These are phyloP conservation scores for Ceratocystis papillata DNA, from an alignment of 2,329 filamentous ascomycete species.

Conservation along the genomic window DNA sequence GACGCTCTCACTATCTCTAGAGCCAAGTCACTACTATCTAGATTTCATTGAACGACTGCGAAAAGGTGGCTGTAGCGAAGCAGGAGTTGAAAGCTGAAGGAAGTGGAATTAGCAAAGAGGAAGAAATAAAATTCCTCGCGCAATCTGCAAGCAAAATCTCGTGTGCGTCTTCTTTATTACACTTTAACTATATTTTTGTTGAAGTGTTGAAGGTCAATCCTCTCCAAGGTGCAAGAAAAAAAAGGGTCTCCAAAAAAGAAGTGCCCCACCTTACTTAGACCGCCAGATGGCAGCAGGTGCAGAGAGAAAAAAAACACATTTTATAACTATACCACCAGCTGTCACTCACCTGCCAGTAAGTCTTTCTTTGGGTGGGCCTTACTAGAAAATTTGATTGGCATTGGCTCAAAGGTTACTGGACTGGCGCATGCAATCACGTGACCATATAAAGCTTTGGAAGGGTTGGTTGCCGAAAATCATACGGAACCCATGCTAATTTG, in stretches of 20 bases:
- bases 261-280: not conserved
- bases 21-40: conserved; percentile 60
- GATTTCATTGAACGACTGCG: conserved; percentile 42
- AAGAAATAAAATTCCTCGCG: not conserved
- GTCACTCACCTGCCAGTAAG: not conserved
- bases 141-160: no score
- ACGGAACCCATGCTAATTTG: conserved; percentile 25
- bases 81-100: not conserved
- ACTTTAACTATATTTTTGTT: no score
- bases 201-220: not conserved
- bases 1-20: conserved; percentile 69
- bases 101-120: not conserved
- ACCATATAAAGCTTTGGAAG: conserved; percentile 5
- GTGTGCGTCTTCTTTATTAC: no score
- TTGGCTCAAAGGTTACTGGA: conserved; percentile 25
- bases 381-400: conserved; percentile 23
- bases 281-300: not conserved
- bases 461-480: conserved; percentile 24
- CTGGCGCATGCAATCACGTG: conserved; percentile 20
- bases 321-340: not conserved
- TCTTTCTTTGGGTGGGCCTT: not conserved
- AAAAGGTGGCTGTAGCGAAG: not conserved
- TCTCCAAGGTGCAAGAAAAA: conserved; percentile 11
- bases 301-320: no score
- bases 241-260: conserved; percentile 10